Conservation (phyloP, 1,139 yeast genomes). For the Debaryomyces sp. region DNA sequence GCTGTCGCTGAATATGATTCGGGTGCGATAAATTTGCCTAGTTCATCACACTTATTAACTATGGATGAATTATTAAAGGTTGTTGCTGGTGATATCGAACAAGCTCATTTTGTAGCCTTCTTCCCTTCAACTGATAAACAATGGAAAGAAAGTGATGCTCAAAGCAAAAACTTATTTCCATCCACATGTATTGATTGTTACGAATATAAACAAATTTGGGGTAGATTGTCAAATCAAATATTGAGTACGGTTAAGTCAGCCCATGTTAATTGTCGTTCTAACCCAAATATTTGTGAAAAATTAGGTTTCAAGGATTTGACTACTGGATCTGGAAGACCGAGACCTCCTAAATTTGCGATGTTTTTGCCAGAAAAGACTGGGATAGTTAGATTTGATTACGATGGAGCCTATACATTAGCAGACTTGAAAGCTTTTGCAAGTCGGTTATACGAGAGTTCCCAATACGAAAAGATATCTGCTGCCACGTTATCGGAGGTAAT, state of each 20-base stretch:
- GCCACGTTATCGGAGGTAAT: slow-evolving; percentile 42
- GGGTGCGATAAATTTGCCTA: slow-evolving; percentile 39
- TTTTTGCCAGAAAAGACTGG: slow-evolving; percentile 46
- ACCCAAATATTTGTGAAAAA: slow-evolving; percentile 51
- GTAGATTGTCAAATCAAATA: slow-evolving; percentile 52
- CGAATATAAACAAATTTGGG: slow-evolving; percentile 59
- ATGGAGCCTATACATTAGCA: slow-evolving; percentile 26
- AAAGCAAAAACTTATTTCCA: slow-evolving; percentile 38
- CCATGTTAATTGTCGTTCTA: slow-evolving; percentile 60
- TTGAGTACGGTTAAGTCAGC: slow-evolving; percentile 47
- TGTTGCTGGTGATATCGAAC: slow-evolving; percentile 48
- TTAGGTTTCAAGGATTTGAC: slow-evolving; percentile 44
- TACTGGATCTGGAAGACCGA: slow-evolving; percentile 12
- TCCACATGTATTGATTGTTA: slow-evolving; percentile 51
- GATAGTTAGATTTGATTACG: slow-evolving; percentile 36
- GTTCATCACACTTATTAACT: slow-evolving; percentile 35
- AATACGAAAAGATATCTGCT: slow-evolving; percentile 42
- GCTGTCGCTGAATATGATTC: slow-evolving; percentile 50
- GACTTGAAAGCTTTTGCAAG: slow-evolving; percentile 36
- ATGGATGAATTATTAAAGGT: slow-evolving; percentile 39
- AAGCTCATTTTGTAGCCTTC: slow-evolving; percentile 61
- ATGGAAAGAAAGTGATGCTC: slow-evolving; percentile 38
- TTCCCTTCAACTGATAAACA: slow-evolving; percentile 59
- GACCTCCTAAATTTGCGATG: slow-evolving; percentile 35
- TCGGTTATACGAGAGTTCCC: slow-evolving; percentile 37